Base-by-base conservation (phyloP, 805 yeast genomes). In the Komagataella kurtzmanii region DNA sequence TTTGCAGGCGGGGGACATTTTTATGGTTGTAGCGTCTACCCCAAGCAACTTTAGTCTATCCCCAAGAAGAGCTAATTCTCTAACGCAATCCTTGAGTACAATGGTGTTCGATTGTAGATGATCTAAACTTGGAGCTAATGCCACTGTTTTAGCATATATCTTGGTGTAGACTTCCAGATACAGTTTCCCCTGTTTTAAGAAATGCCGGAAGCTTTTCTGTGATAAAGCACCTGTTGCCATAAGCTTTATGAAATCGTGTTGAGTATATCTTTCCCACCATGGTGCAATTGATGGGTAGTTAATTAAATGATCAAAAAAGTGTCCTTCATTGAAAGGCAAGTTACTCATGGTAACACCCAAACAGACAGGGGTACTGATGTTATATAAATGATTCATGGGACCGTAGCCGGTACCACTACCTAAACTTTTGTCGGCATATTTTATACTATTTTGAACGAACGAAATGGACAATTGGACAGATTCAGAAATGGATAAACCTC, bases 111-210 rank as follows among this genome's bases (percentile, higher is more conserved):
- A 66, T 47, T 73, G 72, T 24, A 80, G 72, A 50, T 75, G 76
- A 7, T 67, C 74, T 49, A 77, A 63, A 43, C 70, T 69, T 6
- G 84, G 83, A 1, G 89, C 81, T 51, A 77, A 74, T 21, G 80
- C 73, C 1, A 81, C 81, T 3, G 88, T 81, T 17, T 80, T 63
- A 10, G 80, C 76, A 58, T 83, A 86, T 8, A 84, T 74, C 53
- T 76, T 75, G 0, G 85, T 81, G 59, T 85, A 87, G 55, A 79
- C 81, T n/a, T 77, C 62, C 52, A 87, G 68, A 58, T 86, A 87
- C 45, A 78, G 73, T 66, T 79, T 83, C 65, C 87, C 95, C 66
- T 86, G 85, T 56, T 70, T 69, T 53, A 79, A 64, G 45, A 57
- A 65, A 4, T 57, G 51, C 46, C 73, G 65, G 63, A 85, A 87